These are phyloP conservation scores for Talaromyces rugulosus DNA, from an alignment of 2,329 filamentous ascomycete species.

Conservation along the genomic window DNA sequence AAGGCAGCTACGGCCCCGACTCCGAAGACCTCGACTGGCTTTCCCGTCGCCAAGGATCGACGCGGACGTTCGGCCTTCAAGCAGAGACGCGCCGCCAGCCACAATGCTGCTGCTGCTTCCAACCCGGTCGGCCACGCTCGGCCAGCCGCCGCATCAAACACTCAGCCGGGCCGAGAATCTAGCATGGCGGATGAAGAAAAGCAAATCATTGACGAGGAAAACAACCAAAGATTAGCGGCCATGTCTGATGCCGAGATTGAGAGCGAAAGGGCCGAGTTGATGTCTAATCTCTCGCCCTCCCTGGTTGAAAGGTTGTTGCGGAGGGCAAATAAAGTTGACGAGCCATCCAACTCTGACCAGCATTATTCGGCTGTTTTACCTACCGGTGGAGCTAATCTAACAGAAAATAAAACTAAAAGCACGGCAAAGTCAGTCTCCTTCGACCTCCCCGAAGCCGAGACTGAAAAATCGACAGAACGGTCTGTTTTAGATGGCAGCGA, in stretches of 20 bases:
- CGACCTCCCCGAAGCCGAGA: constrained; percentile 13
- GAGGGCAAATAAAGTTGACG: constrained; percentile 70
- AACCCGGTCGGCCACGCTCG: constrained; percentile 26
- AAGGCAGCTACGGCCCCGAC: constrained; percentile 37
- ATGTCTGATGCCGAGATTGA: constrained; percentile 85
- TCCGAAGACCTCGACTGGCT: constrained; percentile 66
- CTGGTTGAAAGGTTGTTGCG: constrained; percentile 73
- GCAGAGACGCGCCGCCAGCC: constrained; percentile 39
- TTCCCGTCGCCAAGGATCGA: constrained; percentile 84
- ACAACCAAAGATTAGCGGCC: constrained; percentile 63
- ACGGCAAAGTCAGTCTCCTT: constrained; percentile 28
- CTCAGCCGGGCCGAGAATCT: neutral
- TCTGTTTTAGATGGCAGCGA: constrained; percentile 11
- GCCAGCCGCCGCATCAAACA: constrained; percentile 19
- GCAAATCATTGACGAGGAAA: constrained; percentile 75
- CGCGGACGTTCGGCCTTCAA: constrained; percentile 73
- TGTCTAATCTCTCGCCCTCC: constrained; percentile 68
- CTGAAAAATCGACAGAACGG: neutral
- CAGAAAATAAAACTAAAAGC: neutral
- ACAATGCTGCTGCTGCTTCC: neutral
- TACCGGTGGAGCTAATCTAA: neutral
- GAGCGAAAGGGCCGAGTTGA: constrained; percentile 73
- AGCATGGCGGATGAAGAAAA: constrained; percentile 52
- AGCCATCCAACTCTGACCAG: constrained; percentile 2
- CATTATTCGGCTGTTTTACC: neutral